A percentile compares a stretch with the other conserved stretches of the same genome.
Evolutionary conservation across 1,284 basidiomycete genomes (phyloP).

Genomic region (Malassezia japonica): DNA sequence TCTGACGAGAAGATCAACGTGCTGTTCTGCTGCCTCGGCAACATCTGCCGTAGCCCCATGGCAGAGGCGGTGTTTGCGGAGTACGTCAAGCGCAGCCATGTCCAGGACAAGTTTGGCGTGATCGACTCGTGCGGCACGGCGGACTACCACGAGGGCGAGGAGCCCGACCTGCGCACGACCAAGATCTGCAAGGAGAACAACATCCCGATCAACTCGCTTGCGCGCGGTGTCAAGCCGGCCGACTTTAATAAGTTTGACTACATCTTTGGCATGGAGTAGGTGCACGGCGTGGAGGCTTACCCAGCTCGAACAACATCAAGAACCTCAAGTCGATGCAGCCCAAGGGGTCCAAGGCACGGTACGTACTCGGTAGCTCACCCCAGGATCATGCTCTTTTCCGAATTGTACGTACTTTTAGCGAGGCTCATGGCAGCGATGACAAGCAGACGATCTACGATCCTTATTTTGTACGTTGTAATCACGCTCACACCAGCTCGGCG

Average conservation of each 20-base stretch:
- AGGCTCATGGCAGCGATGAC: constrained; percentile 16
- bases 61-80: constrained; percentile 39
- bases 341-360: constrained; percentile 25
- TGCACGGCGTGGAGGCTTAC: not conserved
- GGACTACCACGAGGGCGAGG: constrained; percentile 39
- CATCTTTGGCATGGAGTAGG: constrained; percentile 52
- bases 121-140: constrained; percentile 42
- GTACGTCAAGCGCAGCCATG: constrained; percentile 18
- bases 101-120: constrained; percentile 24
- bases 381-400: constrained; percentile 11
- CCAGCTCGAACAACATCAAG: constrained; percentile 46
- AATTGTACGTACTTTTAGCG: constrained; percentile 4
- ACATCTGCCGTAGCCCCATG: constrained; percentile 44
- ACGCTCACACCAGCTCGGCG: constrained; percentile 6
- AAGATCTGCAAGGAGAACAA: constrained; percentile 47
- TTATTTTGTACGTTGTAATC: constrained; percentile 13
- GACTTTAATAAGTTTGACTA: constrained; percentile 51
- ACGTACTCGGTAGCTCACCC: not conserved
- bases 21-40: constrained; percentile 42
- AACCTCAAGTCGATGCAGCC: constrained; percentile 47
- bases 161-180: constrained; percentile 26
- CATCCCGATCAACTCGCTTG: constrained; percentile 49
- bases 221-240: constrained; percentile 43
- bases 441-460: constrained; percentile 15
- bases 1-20: constrained; percentile 22